Percentiles rank a stretch among this genome's conserved stretches.
phyloP scores from a whole-genome alignment of 2,329 filamentous ascomycete genomes.

The Aspergillus intermedius region DNA sequence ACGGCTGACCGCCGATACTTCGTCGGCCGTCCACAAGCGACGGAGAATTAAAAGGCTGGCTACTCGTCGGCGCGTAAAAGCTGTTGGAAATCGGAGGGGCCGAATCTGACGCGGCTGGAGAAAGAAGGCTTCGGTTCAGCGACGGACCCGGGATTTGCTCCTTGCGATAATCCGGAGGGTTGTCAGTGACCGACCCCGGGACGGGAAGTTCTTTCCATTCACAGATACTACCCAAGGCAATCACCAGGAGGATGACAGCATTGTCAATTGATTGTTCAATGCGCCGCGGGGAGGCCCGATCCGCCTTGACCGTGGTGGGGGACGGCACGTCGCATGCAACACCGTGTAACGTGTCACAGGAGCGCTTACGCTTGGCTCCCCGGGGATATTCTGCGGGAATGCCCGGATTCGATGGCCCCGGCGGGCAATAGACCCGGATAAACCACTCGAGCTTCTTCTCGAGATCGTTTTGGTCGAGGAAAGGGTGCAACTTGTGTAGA shows the following conservation, averaged over 20 bases:
- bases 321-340: conserved; percentile 18
- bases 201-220: conserved; percentile 42
- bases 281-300: conserved; percentile 10
- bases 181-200: conserved; percentile 49
- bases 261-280: conserved; percentile 63
- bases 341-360: conserved; percentile 24
- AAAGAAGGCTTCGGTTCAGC: conserved; percentile 16
- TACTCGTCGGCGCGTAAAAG: conserved; percentile 12
- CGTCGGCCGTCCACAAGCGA: conserved; percentile 11
- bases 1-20: conserved; percentile 9
- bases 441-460: conserved; percentile 48
- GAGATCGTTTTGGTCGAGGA: conserved; percentile 52
- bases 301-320: conserved; percentile 9
- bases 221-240: conserved; percentile 84
- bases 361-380: conserved; percentile 34
- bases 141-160: conserved; percentile 22
- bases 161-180: conserved; percentile 19
- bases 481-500: conserved; percentile 59
- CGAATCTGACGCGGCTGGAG: conserved; percentile 22
- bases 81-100: conserved; percentile 14
- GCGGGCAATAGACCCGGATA: conserved; percentile 42
- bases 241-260: conserved; percentile 71
- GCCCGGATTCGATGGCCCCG: conserved; percentile 7
- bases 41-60: conserved; percentile 14
- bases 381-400: conserved; percentile 19